phyloP scores from a whole-genome alignment of 345 rosid genomes.

The Eucalyptus curtisii region DNA sequence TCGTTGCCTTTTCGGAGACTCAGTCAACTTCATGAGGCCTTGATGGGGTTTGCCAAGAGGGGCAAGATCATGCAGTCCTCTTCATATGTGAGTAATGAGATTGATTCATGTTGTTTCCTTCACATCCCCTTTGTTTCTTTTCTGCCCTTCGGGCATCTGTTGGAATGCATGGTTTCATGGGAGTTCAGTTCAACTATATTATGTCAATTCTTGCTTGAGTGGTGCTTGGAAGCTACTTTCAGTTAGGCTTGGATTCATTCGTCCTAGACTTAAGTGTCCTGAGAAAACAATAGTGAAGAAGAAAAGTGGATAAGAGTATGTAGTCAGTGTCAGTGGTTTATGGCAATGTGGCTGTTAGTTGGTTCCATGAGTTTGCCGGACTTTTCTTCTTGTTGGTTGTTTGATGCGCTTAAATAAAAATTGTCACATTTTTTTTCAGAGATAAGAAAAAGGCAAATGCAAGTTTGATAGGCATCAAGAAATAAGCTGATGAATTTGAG shows the following conservation, averaged over 20 bases:
- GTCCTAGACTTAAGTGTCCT: not conserved
- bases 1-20: constrained; percentile 30
- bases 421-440: not conserved
- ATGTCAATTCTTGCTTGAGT: not conserved
- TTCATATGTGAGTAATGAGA: constrained; percentile 11
- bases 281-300: not conserved
- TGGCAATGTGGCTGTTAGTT: not conserved
- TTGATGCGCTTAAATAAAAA: not conserved
- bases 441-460: not conserved
- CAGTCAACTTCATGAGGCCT: constrained; percentile 5
- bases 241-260: not conserved
- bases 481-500: not conserved
- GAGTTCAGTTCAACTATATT: not conserved
- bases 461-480: not conserved
- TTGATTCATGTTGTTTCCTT: not conserved
- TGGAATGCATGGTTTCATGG: not conserved
- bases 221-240: not conserved
- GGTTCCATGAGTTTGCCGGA: not conserved
- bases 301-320: not conserved
- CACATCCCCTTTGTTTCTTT: not conserved
- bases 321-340: not conserved
- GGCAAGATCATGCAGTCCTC: constrained; percentile 45
- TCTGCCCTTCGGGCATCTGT: not conserved
- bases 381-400: not conserved
- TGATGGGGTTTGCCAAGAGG: constrained; percentile 34